phyloP scores from a whole-genome alignment of 768 basidiomycete species.

The Pilatotrama ljubarskyi region DNA sequence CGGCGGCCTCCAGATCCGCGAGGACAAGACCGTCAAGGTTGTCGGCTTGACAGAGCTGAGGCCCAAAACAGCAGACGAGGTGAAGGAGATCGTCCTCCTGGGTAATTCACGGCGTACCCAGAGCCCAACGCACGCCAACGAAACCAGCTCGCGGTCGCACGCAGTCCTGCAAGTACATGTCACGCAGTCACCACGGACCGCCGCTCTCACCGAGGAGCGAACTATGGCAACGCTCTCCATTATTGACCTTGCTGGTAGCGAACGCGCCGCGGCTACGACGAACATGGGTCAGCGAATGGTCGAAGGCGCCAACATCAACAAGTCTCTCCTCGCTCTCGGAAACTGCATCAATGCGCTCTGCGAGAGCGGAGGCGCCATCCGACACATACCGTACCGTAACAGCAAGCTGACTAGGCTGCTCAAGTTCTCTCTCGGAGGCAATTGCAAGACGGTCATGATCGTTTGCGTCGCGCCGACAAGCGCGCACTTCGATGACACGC shows the following conservation, averaged over 20 bases:
- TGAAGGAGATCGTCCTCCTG: conserved; percentile 87
- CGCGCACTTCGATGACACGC: conserved; percentile 96
- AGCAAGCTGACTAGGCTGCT: conserved; percentile 97
- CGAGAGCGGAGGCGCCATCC: conserved; percentile 83
- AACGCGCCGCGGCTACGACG: conserved; percentile 91
- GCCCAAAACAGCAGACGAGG: conserved; percentile 85
- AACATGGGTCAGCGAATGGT: conserved; percentile 99
- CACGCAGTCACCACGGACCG: conserved; percentile 82
- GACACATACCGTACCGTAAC: conserved; percentile 96
- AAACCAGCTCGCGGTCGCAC: conserved; percentile 95
- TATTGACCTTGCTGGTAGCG: conserved; percentile 97
- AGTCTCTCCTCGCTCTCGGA: conserved; percentile 93
- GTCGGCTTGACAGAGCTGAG: conserved; percentile 79
- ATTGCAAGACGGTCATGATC: conserved; percentile 99
- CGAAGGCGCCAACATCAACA: conserved; percentile 99
- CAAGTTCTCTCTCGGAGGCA: conserved; percentile 97
- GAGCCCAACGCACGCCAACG: conserved; percentile 94
- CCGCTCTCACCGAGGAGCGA: conserved; percentile 76
- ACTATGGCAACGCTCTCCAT: conserved; percentile 93
- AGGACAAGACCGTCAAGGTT: conserved; percentile 92
- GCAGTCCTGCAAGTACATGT: conserved; percentile 97
- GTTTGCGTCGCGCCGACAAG: conserved; percentile 97
- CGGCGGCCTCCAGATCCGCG: conserved; percentile 90
- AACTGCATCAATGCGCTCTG: conserved; percentile 99
- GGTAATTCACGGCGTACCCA: conserved; percentile 90